phyloP scores from a whole-genome alignment of 2,329 filamentous ascomycete genomes.

The Colletotrichum sidae region DNA sequence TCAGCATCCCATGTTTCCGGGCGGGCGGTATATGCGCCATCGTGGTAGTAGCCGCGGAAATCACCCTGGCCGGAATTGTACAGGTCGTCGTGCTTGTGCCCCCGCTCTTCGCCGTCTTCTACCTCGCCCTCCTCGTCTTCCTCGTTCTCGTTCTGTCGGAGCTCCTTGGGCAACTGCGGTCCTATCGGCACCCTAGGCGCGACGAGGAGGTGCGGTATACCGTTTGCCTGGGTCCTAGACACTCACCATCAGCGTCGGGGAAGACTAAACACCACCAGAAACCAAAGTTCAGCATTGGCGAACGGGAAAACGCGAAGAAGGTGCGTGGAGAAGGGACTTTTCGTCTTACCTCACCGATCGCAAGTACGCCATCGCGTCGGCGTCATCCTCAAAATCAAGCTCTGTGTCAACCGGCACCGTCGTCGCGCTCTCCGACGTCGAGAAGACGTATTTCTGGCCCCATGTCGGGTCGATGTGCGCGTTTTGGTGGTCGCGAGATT shows the following conservation, averaged over 20 bases:
- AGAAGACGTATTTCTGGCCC: constrained; percentile 79
- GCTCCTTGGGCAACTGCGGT: constrained; percentile 59
- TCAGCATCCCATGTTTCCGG: constrained; percentile 50
- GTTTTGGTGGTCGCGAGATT: constrained; percentile 54
- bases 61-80: constrained; percentile 65
- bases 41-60: constrained; percentile 75
- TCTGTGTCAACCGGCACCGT: constrained; percentile 64
- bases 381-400: constrained; percentile 74
- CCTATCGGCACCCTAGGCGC: constrained; percentile 68
- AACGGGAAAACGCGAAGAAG: constrained; percentile 27
- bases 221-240: constrained; percentile 78
- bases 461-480: constrained; percentile 71
- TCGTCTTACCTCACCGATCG: constrained; percentile 73
- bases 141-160: constrained; percentile 44
- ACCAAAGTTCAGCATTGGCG: constrained; percentile 43
- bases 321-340: not conserved
- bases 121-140: constrained; percentile 44
- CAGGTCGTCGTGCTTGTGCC: constrained; percentile 53
- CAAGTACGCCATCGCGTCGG: constrained; percentile 77
- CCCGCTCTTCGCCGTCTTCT: constrained; percentile 43
- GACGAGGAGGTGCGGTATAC: constrained; percentile 78
- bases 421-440: constrained; percentile 65
- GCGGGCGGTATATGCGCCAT: constrained; percentile 81
- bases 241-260: constrained; percentile 63
- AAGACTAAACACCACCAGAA: constrained; percentile 8